Conservation (phyloP, 345 rosid species). For the Populus ilicifolia region DNA sequence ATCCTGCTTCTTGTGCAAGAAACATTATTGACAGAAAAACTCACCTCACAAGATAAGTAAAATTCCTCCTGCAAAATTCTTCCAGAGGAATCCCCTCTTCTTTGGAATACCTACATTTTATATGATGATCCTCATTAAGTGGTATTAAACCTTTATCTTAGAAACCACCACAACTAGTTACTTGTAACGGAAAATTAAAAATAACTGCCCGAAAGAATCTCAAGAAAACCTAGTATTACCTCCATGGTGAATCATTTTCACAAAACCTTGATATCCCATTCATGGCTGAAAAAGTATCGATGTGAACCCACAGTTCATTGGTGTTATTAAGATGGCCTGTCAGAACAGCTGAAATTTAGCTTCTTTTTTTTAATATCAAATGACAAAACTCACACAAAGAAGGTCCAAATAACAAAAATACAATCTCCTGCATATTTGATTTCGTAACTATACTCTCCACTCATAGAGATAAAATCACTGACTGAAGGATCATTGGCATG, state of each 20-base stretch:
- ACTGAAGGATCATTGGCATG: not conserved
- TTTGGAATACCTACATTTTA: conserved; percentile 75
- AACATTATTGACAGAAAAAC: conserved; percentile 2
- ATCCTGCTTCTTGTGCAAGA: not conserved
- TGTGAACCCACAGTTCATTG: conserved; percentile 67
- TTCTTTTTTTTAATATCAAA: not conserved
- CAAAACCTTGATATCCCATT: conserved; percentile 94
- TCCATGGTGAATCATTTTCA: conserved; percentile 75
- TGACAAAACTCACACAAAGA: not conserved
- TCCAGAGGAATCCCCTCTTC: conserved; percentile 67
- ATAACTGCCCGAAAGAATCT: not conserved
- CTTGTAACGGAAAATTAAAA: not conserved
- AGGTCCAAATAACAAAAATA: not conserved
- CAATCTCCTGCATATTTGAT: not conserved
- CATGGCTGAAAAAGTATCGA: conserved; percentile 89
- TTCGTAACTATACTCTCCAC: not conserved
- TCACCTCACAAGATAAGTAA: conserved; percentile 80
- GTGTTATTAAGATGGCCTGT: conserved; percentile 45
- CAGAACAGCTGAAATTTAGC: not conserved
- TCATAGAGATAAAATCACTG: no score
- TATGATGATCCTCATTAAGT: not conserved
- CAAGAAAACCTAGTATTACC: conserved; percentile 42
- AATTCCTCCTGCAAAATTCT: conserved; percentile 54
- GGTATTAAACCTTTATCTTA: not conserved
- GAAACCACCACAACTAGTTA: not conserved